These are phyloP conservation scores for Adenanthera pavonina DNA, from an alignment of 306 rosid species.

Conservation along the genomic window DNA sequence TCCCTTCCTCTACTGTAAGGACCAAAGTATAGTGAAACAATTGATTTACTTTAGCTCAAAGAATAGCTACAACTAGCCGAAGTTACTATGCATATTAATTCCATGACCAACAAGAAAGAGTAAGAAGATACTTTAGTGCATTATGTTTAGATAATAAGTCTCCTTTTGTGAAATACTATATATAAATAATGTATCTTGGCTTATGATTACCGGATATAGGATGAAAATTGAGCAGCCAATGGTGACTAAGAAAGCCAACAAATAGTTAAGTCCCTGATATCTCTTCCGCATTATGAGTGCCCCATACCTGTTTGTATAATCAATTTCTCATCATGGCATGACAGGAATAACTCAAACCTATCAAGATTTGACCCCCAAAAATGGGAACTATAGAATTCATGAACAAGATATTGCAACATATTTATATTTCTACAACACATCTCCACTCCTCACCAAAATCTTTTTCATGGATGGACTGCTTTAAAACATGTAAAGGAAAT, in stretches of 20 bases:
- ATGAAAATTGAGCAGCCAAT: conserved; percentile 88
- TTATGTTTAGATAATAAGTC: not conserved
- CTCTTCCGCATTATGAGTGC: conserved; percentile 91
- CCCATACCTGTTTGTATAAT: conserved; percentile 72
- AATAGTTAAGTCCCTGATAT: conserved; percentile 74
- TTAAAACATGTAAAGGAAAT: not conserved
- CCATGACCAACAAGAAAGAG: conserved; percentile 32
- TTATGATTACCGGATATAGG: conserved; percentile 75
- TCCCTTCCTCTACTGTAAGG: conserved; percentile 89
- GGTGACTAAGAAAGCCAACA: conserved; percentile 75
- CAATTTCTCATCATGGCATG: not conserved
- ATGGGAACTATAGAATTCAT: not conserved
- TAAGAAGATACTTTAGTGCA: conserved; percentile 2
- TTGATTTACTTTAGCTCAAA: conserved; percentile 35
- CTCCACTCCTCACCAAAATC: not conserved
- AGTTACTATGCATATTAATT: not conserved
- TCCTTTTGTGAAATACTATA: no score
- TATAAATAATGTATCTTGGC: not conserved
- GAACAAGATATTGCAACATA: not conserved
- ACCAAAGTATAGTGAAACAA: conserved; percentile 57
- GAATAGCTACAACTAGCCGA: conserved; percentile 12
- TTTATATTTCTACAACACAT: not conserved
- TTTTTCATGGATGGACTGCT: not conserved
- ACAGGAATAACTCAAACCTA: not conserved
- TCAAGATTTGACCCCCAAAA: not conserved